phyloP scores from a whole-genome alignment of 2,329 filamentous ascomycete species.

The Colletotrichum tamarilloi region DNA sequence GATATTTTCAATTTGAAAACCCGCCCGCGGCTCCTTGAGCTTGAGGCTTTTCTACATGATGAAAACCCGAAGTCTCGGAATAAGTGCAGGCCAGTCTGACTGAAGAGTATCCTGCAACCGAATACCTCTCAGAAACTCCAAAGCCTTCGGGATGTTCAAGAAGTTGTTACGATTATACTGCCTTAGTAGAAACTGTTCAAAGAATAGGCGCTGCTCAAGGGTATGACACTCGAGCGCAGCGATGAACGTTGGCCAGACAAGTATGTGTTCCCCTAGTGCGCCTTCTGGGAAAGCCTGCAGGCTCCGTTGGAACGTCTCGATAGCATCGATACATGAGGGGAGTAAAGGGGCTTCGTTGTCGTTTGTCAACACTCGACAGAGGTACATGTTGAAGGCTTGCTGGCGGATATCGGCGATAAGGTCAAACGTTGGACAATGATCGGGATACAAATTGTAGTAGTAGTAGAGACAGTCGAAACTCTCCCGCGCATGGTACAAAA shows the following conservation, averaged over 20 bases:
- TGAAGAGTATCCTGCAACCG: neutral
- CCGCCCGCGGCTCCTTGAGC: too few relatives aligned
- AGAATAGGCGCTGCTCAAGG: constrained; percentile 12
- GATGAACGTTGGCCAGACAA: constrained; percentile 26
- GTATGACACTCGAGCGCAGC: constrained; percentile 18
- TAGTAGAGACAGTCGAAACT: constrained; percentile 28
- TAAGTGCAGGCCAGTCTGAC: constrained; percentile 6
- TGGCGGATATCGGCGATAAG: constrained; percentile 17
- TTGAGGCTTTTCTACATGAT: constrained; percentile 1
- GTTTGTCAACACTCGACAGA: neutral
- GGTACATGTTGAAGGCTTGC: constrained; percentile 24
- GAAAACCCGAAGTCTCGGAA: constrained; percentile 13
- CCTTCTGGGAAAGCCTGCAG: constrained; percentile 9
- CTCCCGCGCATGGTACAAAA: constrained; percentile 1
- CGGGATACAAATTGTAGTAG: constrained; percentile 14
- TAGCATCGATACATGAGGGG: neutral
- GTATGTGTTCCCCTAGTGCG: constrained; percentile 11
- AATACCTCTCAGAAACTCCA: constrained; percentile 1
- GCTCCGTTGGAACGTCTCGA: neutral
- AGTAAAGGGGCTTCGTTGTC: neutral
- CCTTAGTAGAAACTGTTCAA: constrained; percentile 3
- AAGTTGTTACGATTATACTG: constrained; percentile 19
- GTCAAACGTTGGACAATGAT: constrained; percentile 4
- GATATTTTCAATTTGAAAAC: too few relatives aligned
- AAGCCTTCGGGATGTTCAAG: constrained; percentile 6